These are phyloP conservation scores for Chalciporus pseudorubinellus DNA, from an alignment of 768 basidiomycete genomes.

Conservation along the genomic window DNA sequence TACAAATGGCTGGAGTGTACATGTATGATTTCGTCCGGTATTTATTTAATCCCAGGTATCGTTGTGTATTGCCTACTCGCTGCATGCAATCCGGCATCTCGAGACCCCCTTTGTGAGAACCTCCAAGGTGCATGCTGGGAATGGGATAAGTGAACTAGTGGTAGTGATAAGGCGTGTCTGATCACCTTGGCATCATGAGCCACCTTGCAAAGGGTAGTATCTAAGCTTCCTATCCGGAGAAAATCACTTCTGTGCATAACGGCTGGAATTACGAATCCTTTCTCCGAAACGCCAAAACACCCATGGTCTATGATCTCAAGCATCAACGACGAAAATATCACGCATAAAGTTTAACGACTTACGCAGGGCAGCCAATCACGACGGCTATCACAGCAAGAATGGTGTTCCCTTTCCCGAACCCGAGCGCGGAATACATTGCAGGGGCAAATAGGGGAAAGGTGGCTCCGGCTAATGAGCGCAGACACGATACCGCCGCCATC, in stretches of 20 bases:
- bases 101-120: too few relatives aligned
- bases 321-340: slow-evolving; percentile 26
- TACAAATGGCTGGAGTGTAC: too few relatives aligned
- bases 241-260: slow-evolving; percentile 30
- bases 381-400: slow-evolving; percentile 60
- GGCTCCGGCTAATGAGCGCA: slow-evolving; percentile 69
- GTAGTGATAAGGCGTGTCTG: too few relatives aligned
- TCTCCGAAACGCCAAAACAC: slow-evolving; percentile 47
- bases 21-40: too few relatives aligned
- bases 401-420: slow-evolving; percentile 68
- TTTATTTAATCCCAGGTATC: too few relatives aligned
- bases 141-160: too few relatives aligned
- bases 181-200: too few relatives aligned
- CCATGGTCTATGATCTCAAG: slow-evolving; percentile 38
- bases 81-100: too few relatives aligned
- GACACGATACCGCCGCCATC: slow-evolving; percentile 59
- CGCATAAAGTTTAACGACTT: slow-evolving; percentile 2
- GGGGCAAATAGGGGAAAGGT: slow-evolving; percentile 79
- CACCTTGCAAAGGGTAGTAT: too few relatives aligned
- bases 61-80: too few relatives aligned
- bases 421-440: slow-evolving; percentile 60
- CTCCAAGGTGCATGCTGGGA: too few relatives aligned
- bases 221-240: not conserved
- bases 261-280: slow-evolving; percentile 50
- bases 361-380: slow-evolving; percentile 57